These are phyloP conservation scores for Phytopythium chamaehyphon DNA, from an alignment of 352 stramenopile genomes.

Conservation along the genomic window DNA sequence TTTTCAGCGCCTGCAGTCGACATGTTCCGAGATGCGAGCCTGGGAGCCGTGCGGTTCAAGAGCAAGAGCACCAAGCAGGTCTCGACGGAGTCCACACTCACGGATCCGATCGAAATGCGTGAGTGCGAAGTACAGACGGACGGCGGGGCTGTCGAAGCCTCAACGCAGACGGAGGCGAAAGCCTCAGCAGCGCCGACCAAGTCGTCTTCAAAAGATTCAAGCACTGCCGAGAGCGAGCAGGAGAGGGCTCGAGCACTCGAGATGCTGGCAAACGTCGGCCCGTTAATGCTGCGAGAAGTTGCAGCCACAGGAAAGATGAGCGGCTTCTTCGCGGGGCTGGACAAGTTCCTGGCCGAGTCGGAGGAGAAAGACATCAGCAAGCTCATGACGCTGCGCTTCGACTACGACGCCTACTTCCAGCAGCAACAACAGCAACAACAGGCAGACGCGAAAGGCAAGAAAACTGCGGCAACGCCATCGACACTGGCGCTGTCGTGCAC, in stretches of 20 bases:
- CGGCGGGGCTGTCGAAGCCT: slow-evolving; percentile 19
- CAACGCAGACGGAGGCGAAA: slow-evolving; percentile 41
- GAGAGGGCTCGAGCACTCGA: slow-evolving; percentile 23
- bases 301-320: slow-evolving; percentile 31
- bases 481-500: slow-evolving; percentile 75
- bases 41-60: slow-evolving; percentile 51
- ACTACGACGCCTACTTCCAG: slow-evolving; percentile 71
- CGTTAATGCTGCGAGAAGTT: slow-evolving; percentile 63
- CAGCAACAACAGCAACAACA: slow-evolving; percentile 19
- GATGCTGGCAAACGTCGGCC: slow-evolving; percentile 40
- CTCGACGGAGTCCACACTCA: slow-evolving; percentile 18
- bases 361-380: slow-evolving; percentile 65
- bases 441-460: slow-evolving; percentile 12
- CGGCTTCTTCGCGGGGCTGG: slow-evolving; percentile 46
- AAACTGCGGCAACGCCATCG: slow-evolving; percentile 10
- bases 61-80: slow-evolving; percentile 39
- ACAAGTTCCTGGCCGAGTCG: slow-evolving; percentile 52
- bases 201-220: slow-evolving; percentile 14
- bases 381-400: slow-evolving; percentile 58
- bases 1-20: background rate
- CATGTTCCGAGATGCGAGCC: slow-evolving; percentile 63
- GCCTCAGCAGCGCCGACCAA: slow-evolving; percentile 10
- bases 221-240: slow-evolving; percentile 26
- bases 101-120: slow-evolving; percentile 24
- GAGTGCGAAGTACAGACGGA: slow-evolving; percentile 46